Evolutionary conservation across 805 yeast species (phyloP).

Genomic region (Yamadazyma paraphyllophila): DNA sequence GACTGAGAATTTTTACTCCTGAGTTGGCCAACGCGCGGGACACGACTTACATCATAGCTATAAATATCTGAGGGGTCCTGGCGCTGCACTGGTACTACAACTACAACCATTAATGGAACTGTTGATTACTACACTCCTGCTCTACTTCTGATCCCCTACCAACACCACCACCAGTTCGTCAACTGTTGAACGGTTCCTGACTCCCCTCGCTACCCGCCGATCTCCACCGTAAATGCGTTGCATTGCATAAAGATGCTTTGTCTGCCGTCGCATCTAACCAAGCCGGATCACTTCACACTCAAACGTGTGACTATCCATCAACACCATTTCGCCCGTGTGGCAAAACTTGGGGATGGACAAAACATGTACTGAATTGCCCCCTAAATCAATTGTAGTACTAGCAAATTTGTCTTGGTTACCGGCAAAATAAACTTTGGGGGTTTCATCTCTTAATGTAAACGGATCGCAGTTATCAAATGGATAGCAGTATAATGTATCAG

Average conservation of each 20-base stretch:
- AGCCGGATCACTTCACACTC: conserved; percentile 51
- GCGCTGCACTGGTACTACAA: too few relatives aligned
- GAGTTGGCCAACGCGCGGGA: not conserved
- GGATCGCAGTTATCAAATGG: conserved; percentile 82
- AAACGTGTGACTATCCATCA: conserved; percentile 20
- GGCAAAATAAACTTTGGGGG: conserved; percentile 83
- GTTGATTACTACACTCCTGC: too few relatives aligned
- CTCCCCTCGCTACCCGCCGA: not conserved
- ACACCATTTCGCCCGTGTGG: conserved; percentile 51
- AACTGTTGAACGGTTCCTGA: too few relatives aligned
- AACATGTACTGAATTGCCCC: conserved; percentile 40
- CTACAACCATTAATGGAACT: too few relatives aligned
- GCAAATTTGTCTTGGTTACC: conserved; percentile 78
- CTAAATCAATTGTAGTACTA: conserved; percentile 30
- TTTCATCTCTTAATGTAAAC: conserved; percentile 61
- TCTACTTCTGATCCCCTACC: too few relatives aligned
- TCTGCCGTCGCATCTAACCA: not conserved
- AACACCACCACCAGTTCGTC: too few relatives aligned
- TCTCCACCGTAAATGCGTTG: not conserved
- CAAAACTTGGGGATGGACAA: conserved; percentile 72
- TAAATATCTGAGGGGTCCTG: not conserved
- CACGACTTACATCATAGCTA: conserved; percentile 4
- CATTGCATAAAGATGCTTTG: not conserved
- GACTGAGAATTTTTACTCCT: conserved; percentile 8
- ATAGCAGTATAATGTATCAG: conserved; percentile 89